Conservation (phyloP, 1,139 yeast genomes). For the Sugiyamaella paludigena region DNA sequence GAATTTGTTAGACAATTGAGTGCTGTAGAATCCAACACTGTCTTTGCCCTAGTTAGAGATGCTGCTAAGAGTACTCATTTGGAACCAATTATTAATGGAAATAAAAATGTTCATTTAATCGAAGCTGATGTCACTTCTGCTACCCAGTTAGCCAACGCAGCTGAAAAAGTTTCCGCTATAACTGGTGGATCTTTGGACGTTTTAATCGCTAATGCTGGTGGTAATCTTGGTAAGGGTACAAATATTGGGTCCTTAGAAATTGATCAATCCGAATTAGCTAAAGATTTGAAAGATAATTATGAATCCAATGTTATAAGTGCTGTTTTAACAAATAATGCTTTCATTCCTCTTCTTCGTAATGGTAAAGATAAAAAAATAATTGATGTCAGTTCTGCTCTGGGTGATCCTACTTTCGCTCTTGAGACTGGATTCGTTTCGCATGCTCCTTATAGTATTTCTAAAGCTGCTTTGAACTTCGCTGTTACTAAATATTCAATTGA, state of each 20-base stretch:
- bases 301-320: conserved; percentile 7
- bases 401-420: conserved; percentile 10
- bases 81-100: conserved; percentile 8
- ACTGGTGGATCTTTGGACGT: conserved; percentile 17
- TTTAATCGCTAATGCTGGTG: conserved; percentile 20
- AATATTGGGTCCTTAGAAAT: conserved; percentile 7
- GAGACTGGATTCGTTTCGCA: conserved; percentile 4
- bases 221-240: not conserved
- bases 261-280: not conserved
- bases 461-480: conserved; percentile 17
- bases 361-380: conserved; percentile 16
- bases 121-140: conserved; percentile 15
- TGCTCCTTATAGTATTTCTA: conserved; percentile 13
- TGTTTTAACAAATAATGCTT: conserved; percentile 12
- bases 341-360: conserved; percentile 15
- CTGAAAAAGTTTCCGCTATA: conserved; percentile 9
- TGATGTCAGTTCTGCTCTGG: conserved; percentile 14
- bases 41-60: conserved; percentile 17
- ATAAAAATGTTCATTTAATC: conserved; percentile 16
- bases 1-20: conserved; percentile 14
- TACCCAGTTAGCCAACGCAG: conserved; percentile 11
- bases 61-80: conserved; percentile 5
- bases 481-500: conserved; percentile 17
- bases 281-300: conserved; percentile 6
- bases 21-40: conserved; percentile 1